Evolutionary conservation across 345 rosid genomes (phyloP).

Genomic region (Pseudoturritis turrita): DNA sequence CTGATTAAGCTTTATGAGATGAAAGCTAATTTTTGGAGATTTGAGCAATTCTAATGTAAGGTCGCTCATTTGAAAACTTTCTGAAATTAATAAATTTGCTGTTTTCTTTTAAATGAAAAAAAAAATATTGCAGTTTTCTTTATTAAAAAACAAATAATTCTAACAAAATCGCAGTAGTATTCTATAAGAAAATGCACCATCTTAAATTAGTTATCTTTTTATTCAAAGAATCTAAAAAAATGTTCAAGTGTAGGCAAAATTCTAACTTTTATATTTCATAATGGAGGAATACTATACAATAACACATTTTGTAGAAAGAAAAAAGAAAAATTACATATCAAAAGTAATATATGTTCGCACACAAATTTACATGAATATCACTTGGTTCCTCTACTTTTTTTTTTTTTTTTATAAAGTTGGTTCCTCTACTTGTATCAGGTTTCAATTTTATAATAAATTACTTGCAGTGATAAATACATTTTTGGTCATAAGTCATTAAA

Average conservation of each 20-base stretch:
- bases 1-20: background rate
- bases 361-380: background rate
- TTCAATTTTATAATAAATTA: background rate
- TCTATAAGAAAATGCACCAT: background rate
- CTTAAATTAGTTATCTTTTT: background rate
- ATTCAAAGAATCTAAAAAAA: background rate
- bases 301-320: background rate
- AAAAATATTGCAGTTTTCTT: background rate
- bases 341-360: too few species aligned
- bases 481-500: background rate
- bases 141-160: too few species aligned
- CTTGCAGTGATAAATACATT: background rate
- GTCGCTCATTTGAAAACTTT: background rate
- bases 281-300: too few species aligned
- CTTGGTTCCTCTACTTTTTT: background rate
- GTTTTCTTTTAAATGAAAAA: background rate
- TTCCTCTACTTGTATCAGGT: background rate
- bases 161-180: background rate
- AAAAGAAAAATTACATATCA: background rate
- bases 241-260: background rate
- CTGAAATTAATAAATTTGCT: background rate
- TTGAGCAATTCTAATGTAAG: background rate
- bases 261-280: too few species aligned
- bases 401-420: too few species aligned
- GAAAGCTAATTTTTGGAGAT: background rate